Conservation (phyloP, 1,139 yeast genomes). For the Scheffersomyces segobiensis region DNA sequence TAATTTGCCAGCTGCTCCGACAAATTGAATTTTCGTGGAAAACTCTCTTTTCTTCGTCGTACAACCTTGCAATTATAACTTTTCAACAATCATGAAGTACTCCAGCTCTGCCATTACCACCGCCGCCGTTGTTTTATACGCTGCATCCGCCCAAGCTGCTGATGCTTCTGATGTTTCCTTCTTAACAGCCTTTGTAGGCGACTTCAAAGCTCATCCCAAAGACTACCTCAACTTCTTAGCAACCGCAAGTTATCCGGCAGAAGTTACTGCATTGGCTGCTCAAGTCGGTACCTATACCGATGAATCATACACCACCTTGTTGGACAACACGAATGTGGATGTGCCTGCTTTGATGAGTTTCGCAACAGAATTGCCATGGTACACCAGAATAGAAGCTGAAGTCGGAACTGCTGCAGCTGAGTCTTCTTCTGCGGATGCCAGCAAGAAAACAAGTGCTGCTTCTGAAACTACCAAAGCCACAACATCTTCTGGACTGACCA, state of each 20-base stretch:
- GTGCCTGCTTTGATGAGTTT: slow-evolving; percentile 29
- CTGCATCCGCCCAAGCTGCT: slow-evolving; percentile 23
- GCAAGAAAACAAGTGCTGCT: not conserved
- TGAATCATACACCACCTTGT: slow-evolving; percentile 42
- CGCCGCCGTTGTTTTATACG: slow-evolving; percentile 10
- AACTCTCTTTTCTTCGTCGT: not conserved
- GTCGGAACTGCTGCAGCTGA: slow-evolving; percentile 4
- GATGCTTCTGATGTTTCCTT: slow-evolving; percentile 32
- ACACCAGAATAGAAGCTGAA: slow-evolving; percentile 29
- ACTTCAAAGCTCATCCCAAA: slow-evolving; percentile 24
- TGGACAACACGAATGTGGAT: slow-evolving; percentile 21
- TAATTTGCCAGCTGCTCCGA: not conserved
- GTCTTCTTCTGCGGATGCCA: slow-evolving; percentile 3
- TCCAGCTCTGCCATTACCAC: slow-evolving; percentile 12
- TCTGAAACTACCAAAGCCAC: slow-evolving; percentile 4
- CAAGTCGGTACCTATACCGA: slow-evolving; percentile 41
- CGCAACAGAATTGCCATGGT: slow-evolving; percentile 49
- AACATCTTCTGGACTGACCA: slow-evolving; percentile 4
- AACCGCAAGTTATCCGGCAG: slow-evolving; percentile 37
- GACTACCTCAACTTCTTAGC: slow-evolving; percentile 31
- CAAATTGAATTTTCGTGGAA: not conserved
- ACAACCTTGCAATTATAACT: no score
- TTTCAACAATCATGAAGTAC: slow-evolving; percentile 16
- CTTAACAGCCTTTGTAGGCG: slow-evolving; percentile 42
- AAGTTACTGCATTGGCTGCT: slow-evolving; percentile 36